Base-by-base conservation (phyloP, 1,139 yeast genomes). In the Yamadazyma songkhlaensis region DNA sequence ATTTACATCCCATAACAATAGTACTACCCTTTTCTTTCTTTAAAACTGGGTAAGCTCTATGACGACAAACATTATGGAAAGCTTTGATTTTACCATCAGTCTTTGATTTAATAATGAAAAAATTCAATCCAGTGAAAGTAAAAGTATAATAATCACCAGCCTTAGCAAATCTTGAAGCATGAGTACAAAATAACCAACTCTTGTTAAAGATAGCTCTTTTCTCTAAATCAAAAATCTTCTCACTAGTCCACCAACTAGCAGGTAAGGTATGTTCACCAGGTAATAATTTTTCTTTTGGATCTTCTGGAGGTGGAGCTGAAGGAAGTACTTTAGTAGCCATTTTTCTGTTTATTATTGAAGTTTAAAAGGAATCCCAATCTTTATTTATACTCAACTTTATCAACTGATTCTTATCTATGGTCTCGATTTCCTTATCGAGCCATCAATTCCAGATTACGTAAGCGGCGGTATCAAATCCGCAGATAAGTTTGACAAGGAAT, bases 201-300 rank as follows among this genome's bases (percentile, higher is more conserved):
- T 75, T 70, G 48, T 72, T 67, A 57, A 78, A 78, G 41, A 77
- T 66, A 9, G 82, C 67, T 47, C 81, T 62, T 49, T 74, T 77
- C 48, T 78, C 84, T 43, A 77, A 62, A 31, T 77, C 82, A 51
- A 72, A 74, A 32, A 78, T 72, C 42, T 73, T 72, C 38, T 74
- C 77, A 6, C 80, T 74, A 10, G 76, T 74, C 81, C 82, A 78
- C 83, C 83, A 78, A 27, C 81, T 74, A 4, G 84, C 80, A 20
- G 84, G 84, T 34, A 78, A 63, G 0, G 84, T 78, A 55, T 77
- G 82, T 50, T 74, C 75, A 21, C 79, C 79, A 2, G 72, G 67
- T 23, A 66, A 48, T 37, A 60, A 51, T 26, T 49, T 51, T 24
- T 53, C 59, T 9, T 40, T 43, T 4, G 52, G 46, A 21, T 42